These are phyloP conservation scores for Tephrocybe rancida DNA, from an alignment of 768 basidiomycete species.

Conservation along the genomic window DNA sequence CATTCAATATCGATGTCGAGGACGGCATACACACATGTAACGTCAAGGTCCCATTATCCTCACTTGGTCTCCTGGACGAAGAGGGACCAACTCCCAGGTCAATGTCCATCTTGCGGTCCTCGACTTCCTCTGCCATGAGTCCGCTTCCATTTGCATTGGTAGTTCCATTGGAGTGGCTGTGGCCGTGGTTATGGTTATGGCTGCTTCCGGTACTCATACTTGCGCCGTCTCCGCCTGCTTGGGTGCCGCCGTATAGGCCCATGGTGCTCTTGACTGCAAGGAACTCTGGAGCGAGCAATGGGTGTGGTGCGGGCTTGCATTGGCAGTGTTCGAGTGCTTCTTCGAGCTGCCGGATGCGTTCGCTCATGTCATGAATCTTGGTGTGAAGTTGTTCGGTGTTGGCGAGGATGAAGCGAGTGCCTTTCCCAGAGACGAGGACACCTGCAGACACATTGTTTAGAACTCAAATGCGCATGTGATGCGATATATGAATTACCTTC, in stretches of 20 bases:
- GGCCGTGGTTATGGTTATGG: not conserved
- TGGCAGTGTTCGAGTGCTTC: slow-evolving; percentile 47
- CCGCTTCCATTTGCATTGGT: too few species aligned
- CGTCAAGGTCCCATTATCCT: slow-evolving; percentile 1
- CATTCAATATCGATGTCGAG: not conserved
- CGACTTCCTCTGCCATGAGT: slow-evolving; percentile 9
- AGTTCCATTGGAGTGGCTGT: too few species aligned
- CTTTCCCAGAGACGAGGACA: slow-evolving; percentile 66
- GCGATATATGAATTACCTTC: slow-evolving; percentile 42
- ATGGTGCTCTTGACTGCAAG: slow-evolving; percentile 59
- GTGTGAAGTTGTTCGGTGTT: slow-evolving; percentile 67
- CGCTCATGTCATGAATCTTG: slow-evolving; percentile 70
- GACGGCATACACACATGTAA: slow-evolving; percentile 4
- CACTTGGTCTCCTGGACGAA: not conserved
- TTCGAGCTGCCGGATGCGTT: slow-evolving; percentile 63
- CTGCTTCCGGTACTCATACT: not conserved
- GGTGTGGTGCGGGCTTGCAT: slow-evolving; percentile 38
- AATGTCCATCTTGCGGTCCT: slow-evolving; percentile 19
- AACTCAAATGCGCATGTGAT: not conserved
- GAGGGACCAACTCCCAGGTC: slow-evolving; percentile 11
- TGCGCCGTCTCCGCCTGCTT: slow-evolving; percentile 18
- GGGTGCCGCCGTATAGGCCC: slow-evolving; percentile 45
- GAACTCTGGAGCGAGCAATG: slow-evolving; percentile 51
- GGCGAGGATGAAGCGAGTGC: slow-evolving; percentile 67
- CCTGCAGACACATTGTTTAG: slow-evolving; percentile 32